Percentiles rank a stretch among this genome's conserved stretches.
Conservation (phyloP, 805 yeast species). For the Kodamaea leandrae region DNA sequence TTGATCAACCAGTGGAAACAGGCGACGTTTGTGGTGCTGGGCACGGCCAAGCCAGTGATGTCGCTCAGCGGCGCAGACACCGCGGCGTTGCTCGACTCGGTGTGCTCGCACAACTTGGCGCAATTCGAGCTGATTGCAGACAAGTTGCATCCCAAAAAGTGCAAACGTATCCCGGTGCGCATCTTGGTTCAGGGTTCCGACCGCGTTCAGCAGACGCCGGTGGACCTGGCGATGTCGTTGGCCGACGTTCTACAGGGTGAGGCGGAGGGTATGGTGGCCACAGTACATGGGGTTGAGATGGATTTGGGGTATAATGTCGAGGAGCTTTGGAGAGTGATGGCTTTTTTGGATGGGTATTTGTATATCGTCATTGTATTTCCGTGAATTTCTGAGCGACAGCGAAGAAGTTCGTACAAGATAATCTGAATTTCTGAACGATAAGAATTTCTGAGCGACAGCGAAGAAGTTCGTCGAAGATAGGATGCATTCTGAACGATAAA, state of each 20-base stretch:
- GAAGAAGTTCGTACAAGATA: no score
- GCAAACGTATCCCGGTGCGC: conserved; percentile 43
- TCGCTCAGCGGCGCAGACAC: conserved; percentile 63
- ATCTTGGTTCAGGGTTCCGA: conserved; percentile 42
- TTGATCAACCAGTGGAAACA: conserved; percentile 85
- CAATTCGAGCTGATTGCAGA: conserved; percentile 24
- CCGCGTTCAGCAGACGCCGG: conserved; percentile 32
- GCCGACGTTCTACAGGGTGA: neutral
- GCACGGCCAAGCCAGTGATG: conserved; percentile 82
- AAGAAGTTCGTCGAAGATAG: no score
- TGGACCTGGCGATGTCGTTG: conserved; percentile 5
- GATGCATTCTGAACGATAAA: no score
- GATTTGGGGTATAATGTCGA: conserved; percentile 13
- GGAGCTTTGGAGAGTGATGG: conserved; percentile 35
- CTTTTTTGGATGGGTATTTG: conserved; percentile 36
- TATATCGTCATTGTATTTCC: conserved; percentile 27
- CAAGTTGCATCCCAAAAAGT: conserved; percentile 16
- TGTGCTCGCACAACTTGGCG: conserved; percentile 33
- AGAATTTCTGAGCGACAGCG: no score
- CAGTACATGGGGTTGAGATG: conserved; percentile 32
- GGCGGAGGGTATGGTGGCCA: conserved; percentile 11
- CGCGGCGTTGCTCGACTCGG: conserved; percentile 53
- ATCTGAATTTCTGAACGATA: no score
- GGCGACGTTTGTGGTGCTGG: conserved; percentile 69
- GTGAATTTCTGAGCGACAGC: no score